Evolutionary conservation across 192 early-diverging fungal genomes (phyloP), one percentile per base, ranked within the genome.

Genomic region (Nowakowskiella sp.): DNA sequence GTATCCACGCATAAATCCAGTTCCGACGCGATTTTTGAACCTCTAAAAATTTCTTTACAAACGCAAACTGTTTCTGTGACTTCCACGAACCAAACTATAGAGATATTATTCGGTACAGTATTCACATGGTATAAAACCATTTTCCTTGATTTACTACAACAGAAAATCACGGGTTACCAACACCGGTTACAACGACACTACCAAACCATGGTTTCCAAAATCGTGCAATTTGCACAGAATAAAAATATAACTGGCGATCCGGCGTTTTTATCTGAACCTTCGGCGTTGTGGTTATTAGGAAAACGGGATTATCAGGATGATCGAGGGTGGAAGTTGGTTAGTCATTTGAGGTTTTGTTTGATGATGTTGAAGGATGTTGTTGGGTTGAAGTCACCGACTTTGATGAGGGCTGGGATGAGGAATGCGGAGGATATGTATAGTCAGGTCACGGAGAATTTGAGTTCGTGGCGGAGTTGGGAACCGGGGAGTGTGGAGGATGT

Each of bases 311-410:
- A 81, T 54, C 76, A 86, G 47, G 70, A 66, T 22, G 84, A 90
- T 55, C 71, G 71, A 33, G 83, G 83, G 21, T 90, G 87, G 87
- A 90, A 86, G 51, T 49, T 90, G 2, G 45, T 90, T 4, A 66
- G 66, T 8, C 79, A 83, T 48, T 65, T 88, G 46, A 56, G 85
- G 23, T 77, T 83, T 53, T 80, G 76, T 50, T 65, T 75, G 44
- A 57, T 70, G 13, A 34, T 46, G 13, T 39, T 39, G 19, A 39
- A 19, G 19, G 6, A 77, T 81, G 71, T 60, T 66, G 8, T 10
- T 34, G 21, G 28, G 55, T 8, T 50, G 52, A 10, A 50, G 56
- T 16, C 58, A 69, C 19, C 45, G 51, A 30, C 51, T 83, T 2
- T 70, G 77, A 29, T 58, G 62, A 13, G 51, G 44, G 1, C 48